Evolutionary conservation across 202 grass and related monocot genomes (phyloP).

Genomic region (Dendrocalamus latiflorus): DNA sequence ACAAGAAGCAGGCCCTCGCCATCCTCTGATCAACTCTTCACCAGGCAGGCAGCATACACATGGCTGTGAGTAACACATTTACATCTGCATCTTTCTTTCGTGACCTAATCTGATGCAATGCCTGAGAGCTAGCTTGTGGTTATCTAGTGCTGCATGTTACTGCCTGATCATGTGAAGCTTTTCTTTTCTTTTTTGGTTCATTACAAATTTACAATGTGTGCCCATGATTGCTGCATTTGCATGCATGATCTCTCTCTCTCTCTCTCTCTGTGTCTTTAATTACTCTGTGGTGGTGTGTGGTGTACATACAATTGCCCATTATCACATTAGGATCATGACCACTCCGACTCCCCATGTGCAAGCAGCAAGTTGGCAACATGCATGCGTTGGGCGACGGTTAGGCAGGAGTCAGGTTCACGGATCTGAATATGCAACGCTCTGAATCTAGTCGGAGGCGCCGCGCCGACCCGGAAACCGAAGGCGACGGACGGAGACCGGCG

Average conservation of each 20-base stretch:
- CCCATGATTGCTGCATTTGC: background rate
- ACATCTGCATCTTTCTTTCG: background rate
- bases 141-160: background rate
- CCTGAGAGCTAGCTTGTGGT: background rate
- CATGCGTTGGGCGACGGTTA: background rate
- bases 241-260: background rate
- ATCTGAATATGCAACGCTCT: conserved; percentile 1
- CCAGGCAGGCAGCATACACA: background rate
- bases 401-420: conserved; percentile 24
- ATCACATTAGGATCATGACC: background rate
- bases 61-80: conserved; percentile 28
- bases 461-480: background rate
- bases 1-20: background rate
- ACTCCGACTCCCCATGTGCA: background rate
- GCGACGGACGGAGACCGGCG: background rate
- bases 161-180: background rate
- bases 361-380: conserved; percentile 22
- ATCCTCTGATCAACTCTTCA: background rate
- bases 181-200: background rate
- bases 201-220: background rate
- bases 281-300: background rate
- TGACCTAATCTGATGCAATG: background rate
- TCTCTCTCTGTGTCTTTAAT: background rate
- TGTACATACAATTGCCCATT: background rate
- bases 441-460: background rate